Evolutionary conservation across 2,329 filamentous ascomycete genomes (phyloP).

Genomic region (Aureobasidium melanogenum): DNA sequence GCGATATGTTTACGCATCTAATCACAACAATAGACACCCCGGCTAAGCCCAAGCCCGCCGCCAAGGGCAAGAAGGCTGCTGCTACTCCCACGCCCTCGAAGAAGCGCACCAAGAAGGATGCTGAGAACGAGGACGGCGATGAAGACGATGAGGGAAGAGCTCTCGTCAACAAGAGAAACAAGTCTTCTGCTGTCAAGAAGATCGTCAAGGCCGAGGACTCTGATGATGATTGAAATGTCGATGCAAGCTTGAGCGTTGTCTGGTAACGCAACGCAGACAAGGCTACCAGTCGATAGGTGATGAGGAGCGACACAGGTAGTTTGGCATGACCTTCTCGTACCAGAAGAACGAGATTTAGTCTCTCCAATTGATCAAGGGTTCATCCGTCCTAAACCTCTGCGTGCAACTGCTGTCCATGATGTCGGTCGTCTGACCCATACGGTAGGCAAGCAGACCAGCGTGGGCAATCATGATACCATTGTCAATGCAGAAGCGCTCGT

Average conservation of each 20-base stretch:
- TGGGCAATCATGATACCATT: constrained; percentile 99
- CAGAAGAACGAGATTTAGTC: constrained; percentile 24
- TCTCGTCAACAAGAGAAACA: constrained; percentile 1
- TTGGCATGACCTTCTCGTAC: background rate
- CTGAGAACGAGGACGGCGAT: background rate
- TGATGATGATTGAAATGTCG: constrained; percentile 9
- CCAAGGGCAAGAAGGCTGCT: constrained; percentile 15
- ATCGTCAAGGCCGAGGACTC: constrained; percentile 6
- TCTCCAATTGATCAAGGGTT: constrained; percentile 42
- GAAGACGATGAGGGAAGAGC: background rate
- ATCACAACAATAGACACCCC: background rate
- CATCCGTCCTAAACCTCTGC: constrained; percentile 43
- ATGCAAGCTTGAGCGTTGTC: background rate
- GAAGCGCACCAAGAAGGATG: constrained; percentile 13
- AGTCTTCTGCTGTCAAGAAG: background rate
- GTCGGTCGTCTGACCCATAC: constrained; percentile 67
- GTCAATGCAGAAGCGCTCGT: constrained; percentile 97
- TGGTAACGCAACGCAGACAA: background rate
- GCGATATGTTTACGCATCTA: background rate
- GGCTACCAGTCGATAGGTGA: background rate
- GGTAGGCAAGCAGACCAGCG: constrained; percentile 77
- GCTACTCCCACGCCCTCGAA: constrained; percentile 21
- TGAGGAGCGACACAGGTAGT: background rate
- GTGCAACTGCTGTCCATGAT: constrained; percentile 69
- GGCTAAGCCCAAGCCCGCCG: background rate